Base-by-base conservation (phyloP, 163 green algal species). In the Scenedesmus sp. region DNA sequence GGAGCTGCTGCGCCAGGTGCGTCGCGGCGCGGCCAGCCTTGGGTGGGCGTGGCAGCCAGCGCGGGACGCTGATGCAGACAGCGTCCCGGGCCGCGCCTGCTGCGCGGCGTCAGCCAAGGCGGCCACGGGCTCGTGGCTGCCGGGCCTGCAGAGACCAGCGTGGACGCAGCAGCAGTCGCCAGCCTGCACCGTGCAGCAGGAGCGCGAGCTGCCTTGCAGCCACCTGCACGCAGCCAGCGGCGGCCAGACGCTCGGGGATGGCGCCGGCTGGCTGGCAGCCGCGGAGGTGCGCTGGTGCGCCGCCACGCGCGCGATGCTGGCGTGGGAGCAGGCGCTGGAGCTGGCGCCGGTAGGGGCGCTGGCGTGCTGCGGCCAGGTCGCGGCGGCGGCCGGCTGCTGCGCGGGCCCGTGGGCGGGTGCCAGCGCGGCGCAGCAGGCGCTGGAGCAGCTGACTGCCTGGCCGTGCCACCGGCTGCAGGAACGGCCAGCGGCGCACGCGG, bases 391-490 rank as follows among this genome's bases (percentile, higher is more conserved):
- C n/a, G n/a, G n/a, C n/a, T n/a, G n/a, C n/a, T n/a, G n/a, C n/a
- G n/a, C n/a, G n/a, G n/a, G n/a, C n/a, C n/a, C n/a, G n/a, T n/a
- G n/a, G n/a, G n/a, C n/a, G n/a, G n/a, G n/a, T n/a, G n/a, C n/a
- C n/a, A n/a, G n/a, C 33, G 3, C 45, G 33, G 58, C 39, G n/a
- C 58, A 66, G 17, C 29, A 18, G 58, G 15, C 44, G 0, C 14
- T 66, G 31, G 3, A 66, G 58, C n/a, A 48, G 20, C 58, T 66
- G 5, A 13, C 26, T 0, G 15, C 18, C 13, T 24, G 57, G 7
- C 44, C 63, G 3, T 72, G 63, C 42, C 31, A 65, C 48, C 66
- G 63, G 11, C 22, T 36, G 31, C 66, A 64, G 33, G 28, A 63
- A n/a, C n/a, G 11, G 4, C 33, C 6, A 24, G 39, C 28, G 63